Percentiles rank a stretch among this genome's conserved stretches.
These are phyloP conservation scores for Populus davidiana DNA, from an alignment of 345 rosid genomes.

Conservation along the genomic window DNA sequence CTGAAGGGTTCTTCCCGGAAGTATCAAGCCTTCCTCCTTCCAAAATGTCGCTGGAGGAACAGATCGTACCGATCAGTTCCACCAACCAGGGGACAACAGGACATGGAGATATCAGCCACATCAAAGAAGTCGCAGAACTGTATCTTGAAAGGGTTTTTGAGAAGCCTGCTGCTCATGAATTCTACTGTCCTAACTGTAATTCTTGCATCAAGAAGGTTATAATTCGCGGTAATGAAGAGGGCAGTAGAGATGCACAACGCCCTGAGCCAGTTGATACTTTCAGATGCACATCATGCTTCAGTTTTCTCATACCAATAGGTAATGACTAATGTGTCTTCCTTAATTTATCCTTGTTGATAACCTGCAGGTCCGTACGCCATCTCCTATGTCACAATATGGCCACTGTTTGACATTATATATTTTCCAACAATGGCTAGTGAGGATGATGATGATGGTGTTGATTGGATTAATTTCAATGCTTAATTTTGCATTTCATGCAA, in stretches of 20 bases:
- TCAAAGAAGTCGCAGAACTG: constrained; percentile 5
- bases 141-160: constrained; percentile 1
- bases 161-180: constrained; percentile 7
- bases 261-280: neutral
- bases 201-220: constrained; percentile 19
- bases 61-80: neutral
- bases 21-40: neutral
- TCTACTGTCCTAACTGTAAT: constrained; percentile 19
- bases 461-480: too few species aligned
- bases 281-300: constrained; percentile 20
- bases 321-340: neutral
- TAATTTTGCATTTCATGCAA: too few species aligned
- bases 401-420: neutral
- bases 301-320: constrained; percentile 19
- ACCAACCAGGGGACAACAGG: neutral
- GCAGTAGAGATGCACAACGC: neutral
- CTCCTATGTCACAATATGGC: neutral
- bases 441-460: too few species aligned
- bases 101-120: neutral
- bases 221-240: neutral
- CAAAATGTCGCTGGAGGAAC: neutral
- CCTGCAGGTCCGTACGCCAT: neutral
- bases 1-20: too few species aligned
- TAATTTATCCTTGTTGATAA: neutral
- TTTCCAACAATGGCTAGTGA: too few species aligned